Conservation (phyloP, 768 basidiomycete species). For the Mycena venus region DNA sequence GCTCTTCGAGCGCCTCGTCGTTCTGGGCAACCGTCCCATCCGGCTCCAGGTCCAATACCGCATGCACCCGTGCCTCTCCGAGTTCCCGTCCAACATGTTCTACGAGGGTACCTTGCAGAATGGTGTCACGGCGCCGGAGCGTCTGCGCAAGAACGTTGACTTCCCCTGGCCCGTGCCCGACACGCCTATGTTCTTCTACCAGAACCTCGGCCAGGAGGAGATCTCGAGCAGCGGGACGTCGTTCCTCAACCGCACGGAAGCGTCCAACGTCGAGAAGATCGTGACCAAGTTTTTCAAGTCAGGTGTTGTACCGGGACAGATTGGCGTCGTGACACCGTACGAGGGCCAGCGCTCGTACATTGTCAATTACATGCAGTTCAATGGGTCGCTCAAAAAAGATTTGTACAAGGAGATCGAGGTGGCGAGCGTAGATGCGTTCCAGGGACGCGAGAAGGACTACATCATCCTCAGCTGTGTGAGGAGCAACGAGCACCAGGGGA, state of each 20-base stretch:
- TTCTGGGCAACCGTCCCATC: conserved; percentile 96
- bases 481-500: conserved; percentile 99
- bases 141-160: conserved; percentile 97
- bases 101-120: conserved; percentile 99
- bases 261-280: conserved; percentile 99
- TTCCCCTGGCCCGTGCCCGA: conserved; percentile 99
- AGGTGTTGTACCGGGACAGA: conserved; percentile 94
- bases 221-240: conserved; percentile 99
- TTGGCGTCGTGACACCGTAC: conserved; percentile 98
- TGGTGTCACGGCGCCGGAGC: conserved; percentile 98
- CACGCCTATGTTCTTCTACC: conserved; percentile 99
- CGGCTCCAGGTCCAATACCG: conserved; percentile 99
- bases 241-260: conserved; percentile 98
- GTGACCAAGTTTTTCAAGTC: conserved; percentile 99
- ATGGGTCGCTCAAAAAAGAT: conserved; percentile 99
- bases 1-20: conserved; percentile 96
- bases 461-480: conserved; percentile 98
- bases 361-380: conserved; percentile 99
- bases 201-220: conserved; percentile 98
- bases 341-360: conserved; percentile 99
- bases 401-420: conserved; percentile 99
- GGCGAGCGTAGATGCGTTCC: conserved; percentile 98
- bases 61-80: conserved; percentile 99
- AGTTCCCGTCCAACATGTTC: conserved; percentile 99
- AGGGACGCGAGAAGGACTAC: conserved; percentile 99